Base-by-base conservation (phyloP, 352 stramenopile genomes). In the Globisporangium lucens region DNA sequence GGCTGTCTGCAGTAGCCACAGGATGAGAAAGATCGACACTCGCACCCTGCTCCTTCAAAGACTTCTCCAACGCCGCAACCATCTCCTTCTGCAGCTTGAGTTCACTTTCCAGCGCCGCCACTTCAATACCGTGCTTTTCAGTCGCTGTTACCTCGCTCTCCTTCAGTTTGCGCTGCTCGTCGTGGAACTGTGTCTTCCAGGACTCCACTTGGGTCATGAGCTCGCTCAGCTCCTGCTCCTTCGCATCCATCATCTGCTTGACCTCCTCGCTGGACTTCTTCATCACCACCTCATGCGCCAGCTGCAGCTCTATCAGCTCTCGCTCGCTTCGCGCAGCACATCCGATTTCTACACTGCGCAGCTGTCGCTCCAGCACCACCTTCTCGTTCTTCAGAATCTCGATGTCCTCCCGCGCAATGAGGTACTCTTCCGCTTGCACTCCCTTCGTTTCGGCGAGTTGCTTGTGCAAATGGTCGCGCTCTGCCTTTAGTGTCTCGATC, bases 261-360 rank as follows among this genome's bases (percentile, higher is more conserved):
- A 90, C 76, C 29, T 79, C 73, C 29, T 82, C 75, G 58, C 80
- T 77, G 33, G 78, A 69, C 13, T 79, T 72, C 57, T 79, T 72
- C 52, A 68, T 75, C 61, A 87, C 75, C 27, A 73, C 63, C 12
- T 80, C 73, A 15, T 71, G 64, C 30, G 69, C 56, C 4, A 65
- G n/a, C 35, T 85, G 67, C 22, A 85, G 61, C 27, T 70, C 47
- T 2, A 70, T 65, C 36, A 89, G 67, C 55, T 89, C 78, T 35
- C 75, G 70, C 53, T 88, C 76, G 24, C 75, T 72, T 0, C 65
- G 61, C 1, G 57, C 43, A 24, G 79, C 64, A 33, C 69, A 76
- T 52, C 80, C 68, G 10, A 64, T 72, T 35, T 90, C 74, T 15
- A 84, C 51, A 53, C 74, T 74, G 4, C 66, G 29, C 35, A 81